Conservation (phyloP, 306 rosid genomes). For the apple (Malus domestica) region DNA sequence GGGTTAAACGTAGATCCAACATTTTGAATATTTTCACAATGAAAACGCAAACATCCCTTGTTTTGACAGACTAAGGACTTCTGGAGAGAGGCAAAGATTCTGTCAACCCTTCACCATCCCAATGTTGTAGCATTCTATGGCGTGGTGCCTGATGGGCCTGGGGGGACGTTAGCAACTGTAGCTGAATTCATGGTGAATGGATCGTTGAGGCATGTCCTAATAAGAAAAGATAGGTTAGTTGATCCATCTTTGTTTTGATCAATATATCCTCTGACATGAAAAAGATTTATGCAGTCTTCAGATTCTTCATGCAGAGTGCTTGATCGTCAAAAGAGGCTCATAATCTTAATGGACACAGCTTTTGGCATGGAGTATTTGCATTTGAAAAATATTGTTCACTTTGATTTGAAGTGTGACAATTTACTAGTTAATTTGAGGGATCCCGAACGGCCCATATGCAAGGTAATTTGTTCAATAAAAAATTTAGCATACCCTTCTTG, state of each 20-base stretch:
- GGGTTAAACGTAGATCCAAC: neutral
- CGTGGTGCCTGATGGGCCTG: constrained; percentile 84
- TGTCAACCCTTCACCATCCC: constrained; percentile 96
- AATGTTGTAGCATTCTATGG: constrained; percentile 96
- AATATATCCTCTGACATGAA: neutral
- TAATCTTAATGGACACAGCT: constrained; percentile 88
- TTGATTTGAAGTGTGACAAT: constrained; percentile 94
- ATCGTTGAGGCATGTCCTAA: constrained; percentile 75
- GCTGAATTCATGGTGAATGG: constrained; percentile 96
- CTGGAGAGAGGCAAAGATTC: constrained; percentile 92
- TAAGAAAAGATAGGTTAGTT: constrained; percentile 63
- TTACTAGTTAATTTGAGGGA: constrained; percentile 90
- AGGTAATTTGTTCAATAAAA: constrained; percentile 44
- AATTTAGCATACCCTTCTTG: neutral
- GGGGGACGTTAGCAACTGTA: constrained; percentile 76
- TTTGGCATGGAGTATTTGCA: constrained; percentile 99
- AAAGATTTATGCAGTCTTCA: constrained; percentile 5
- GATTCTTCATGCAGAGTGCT: constrained; percentile 60
- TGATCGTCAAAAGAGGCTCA: constrained; percentile 77
- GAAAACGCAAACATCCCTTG: constrained; percentile 7
- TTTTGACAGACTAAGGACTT: constrained; percentile 67
- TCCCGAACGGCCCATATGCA: constrained; percentile 83
- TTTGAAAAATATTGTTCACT: constrained; percentile 81
- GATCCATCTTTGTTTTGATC: constrained; percentile 5
- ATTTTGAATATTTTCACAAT: neutral